These are phyloP conservation scores for Albifimbria verrucaria DNA, from an alignment of 2,329 filamentous ascomycete genomes.

Conservation along the genomic window DNA sequence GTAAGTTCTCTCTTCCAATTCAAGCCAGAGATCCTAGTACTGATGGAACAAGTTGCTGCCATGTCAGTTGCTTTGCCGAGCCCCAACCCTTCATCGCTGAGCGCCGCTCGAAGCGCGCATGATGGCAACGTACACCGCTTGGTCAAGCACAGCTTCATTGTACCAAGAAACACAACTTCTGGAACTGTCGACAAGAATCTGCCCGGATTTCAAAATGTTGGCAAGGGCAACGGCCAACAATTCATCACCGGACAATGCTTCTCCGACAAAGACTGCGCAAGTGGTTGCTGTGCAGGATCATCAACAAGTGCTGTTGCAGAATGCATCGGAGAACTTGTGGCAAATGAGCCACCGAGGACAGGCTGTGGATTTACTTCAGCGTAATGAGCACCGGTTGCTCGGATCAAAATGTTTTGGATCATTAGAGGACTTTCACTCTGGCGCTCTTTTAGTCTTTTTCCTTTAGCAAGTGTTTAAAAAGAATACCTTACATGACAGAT, in stretches of 20 bases:
- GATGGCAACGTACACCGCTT: not conserved
- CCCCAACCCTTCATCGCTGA: not conserved
- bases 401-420: too few species aligned
- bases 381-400: too few species aligned
- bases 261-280: not conserved
- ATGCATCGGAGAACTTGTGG: not conserved
- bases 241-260: not conserved
- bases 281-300: not conserved
- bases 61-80: not conserved
- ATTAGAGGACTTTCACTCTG: too few species aligned
- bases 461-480: too few species aligned
- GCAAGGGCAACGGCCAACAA: not conserved
- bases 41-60: too few species aligned
- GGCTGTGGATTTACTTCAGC: not conserved
- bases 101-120: too few species aligned
- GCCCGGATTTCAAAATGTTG: not conserved
- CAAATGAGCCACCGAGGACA: not conserved
- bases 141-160: not conserved
- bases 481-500: too few species aligned
- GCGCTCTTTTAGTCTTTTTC: too few species aligned
- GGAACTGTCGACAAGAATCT: not conserved
- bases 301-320: not conserved
- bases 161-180: not conserved
- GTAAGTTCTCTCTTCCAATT: not conserved
- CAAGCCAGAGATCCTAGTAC: not conserved